Conservation (phyloP, 306 rosid species). For the Vicia villosa region DNA sequence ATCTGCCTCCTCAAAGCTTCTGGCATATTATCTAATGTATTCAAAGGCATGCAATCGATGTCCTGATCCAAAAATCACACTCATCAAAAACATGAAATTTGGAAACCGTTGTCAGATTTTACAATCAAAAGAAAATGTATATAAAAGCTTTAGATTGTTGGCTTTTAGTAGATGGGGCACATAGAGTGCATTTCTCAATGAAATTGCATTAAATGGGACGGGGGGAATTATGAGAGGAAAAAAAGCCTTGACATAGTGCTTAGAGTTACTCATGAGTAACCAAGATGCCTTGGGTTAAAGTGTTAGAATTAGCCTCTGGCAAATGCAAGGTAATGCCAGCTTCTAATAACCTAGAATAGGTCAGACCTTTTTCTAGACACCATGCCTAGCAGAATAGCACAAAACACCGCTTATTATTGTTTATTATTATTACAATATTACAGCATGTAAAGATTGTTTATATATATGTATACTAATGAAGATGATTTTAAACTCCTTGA, state of each 20-base stretch:
- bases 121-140: not conserved
- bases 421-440: not conserved
- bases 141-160: not conserved
- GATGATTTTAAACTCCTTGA: slow-evolving; percentile 20
- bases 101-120: slow-evolving; percentile 13
- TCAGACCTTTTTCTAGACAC: slow-evolving; percentile 3
- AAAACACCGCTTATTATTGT: not conserved
- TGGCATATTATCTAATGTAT: slow-evolving; percentile 83
- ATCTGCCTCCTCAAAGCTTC: slow-evolving; percentile 66
- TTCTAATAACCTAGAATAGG: not conserved
- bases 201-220: not conserved
- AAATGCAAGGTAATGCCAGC: slow-evolving; percentile 20
- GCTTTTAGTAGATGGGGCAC: not conserved
- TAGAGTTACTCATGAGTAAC: not conserved
- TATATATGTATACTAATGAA: slow-evolving; percentile 2
- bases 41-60: slow-evolving; percentile 89
- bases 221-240: not conserved
- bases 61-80: slow-evolving; percentile 57
- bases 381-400: slow-evolving; percentile 7
- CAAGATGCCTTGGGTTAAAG: not conserved
- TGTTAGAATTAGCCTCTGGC: slow-evolving; percentile 8
- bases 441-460: not conserved
- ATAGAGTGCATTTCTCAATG: slow-evolving; percentile 6
- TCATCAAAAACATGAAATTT: slow-evolving; percentile 22
- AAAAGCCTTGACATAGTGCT: not conserved